Conservation (phyloP, 2,329 filamentous ascomycete genomes). For the Exophiala xenobiotica region DNA sequence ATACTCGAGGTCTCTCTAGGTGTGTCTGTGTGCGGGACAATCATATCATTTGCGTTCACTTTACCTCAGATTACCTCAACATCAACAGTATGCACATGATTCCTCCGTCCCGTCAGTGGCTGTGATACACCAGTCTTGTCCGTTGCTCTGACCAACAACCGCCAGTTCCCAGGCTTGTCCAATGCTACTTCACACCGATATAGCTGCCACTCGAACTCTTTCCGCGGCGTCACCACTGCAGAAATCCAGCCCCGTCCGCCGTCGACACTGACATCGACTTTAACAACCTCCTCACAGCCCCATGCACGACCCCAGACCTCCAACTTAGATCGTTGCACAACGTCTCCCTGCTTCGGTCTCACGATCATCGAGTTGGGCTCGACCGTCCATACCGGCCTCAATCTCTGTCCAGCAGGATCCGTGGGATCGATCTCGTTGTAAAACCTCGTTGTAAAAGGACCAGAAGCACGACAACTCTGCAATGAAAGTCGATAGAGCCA, state of each 20-base stretch:
- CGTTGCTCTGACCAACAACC: conserved; percentile 19
- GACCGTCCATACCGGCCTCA: conserved; percentile 25
- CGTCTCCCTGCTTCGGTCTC: conserved; percentile 12
- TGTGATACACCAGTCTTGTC: conserved; percentile 16
- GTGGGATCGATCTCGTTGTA: conserved; percentile 28
- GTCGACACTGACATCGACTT: conserved; percentile 23
- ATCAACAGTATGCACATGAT: conserved; percentile 26
- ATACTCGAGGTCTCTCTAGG: too few species aligned
- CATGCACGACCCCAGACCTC: conserved; percentile 23
- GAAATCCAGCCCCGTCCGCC: conserved; percentile 11
- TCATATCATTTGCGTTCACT: too few species aligned
- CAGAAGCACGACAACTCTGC: conserved; percentile 18
- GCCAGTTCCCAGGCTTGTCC: conserved; percentile 13
- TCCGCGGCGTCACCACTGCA: conserved; percentile 5
- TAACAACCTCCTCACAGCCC: conserved; percentile 19
- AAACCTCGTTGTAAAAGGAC: conserved; percentile 27
- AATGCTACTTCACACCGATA: conserved; percentile 14
- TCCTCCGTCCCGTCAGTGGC: conserved; percentile 22
- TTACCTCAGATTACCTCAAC: conserved; percentile 4
- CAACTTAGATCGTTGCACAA: conserved; percentile 10
- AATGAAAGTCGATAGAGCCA: conserved; percentile 25
- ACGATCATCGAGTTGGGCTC: conserved; percentile 29
- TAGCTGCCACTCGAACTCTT: conserved; percentile 26
- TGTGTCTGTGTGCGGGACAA: too few species aligned
- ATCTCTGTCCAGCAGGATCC: conserved; percentile 16